Percentiles rank a stretch among this genome's conserved stretches.
phyloP scores from a whole-genome alignment of 805 yeast species.

The Candida fluviatilis region DNA sequence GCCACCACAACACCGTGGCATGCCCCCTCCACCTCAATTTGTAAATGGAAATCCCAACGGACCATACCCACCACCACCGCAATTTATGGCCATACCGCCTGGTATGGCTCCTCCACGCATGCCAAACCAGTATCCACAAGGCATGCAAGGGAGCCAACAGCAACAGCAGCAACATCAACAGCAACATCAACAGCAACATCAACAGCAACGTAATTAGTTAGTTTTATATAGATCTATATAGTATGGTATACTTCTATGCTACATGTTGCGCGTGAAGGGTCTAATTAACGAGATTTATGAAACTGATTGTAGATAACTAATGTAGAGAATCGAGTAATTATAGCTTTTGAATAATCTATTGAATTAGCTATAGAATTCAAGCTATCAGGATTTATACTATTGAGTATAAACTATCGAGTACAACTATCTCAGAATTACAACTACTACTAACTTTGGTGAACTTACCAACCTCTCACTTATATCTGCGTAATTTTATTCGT shows the following conservation, averaged over 20 bases:
- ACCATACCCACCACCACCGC: slow-evolving; percentile 11
- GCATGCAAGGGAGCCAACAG: slow-evolving; percentile 9
- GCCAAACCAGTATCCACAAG: slow-evolving; percentile 14
- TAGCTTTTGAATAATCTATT: too few species aligned
- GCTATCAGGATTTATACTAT: too few species aligned
- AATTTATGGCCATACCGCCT: slow-evolving; percentile 12
- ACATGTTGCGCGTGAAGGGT: not conserved
- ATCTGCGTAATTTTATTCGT: too few species aligned
- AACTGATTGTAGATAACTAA: not conserved
- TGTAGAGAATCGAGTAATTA: too few species aligned
- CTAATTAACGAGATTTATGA: not conserved
- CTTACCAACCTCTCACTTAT: too few species aligned
- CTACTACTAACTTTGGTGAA: too few species aligned
- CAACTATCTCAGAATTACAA: too few species aligned
- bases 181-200: not conserved
- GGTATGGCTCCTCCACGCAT: slow-evolving; percentile 14
- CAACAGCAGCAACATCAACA: slow-evolving; percentile 7
- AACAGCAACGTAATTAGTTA: too few species aligned
- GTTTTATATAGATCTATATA: too few species aligned
- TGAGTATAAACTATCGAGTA: too few species aligned
- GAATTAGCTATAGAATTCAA: too few species aligned
- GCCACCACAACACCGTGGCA: slow-evolving; percentile 15
- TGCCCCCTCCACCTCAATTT: slow-evolving; percentile 12
- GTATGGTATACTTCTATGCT: not conserved
- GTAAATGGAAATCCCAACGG: slow-evolving; percentile 7